phyloP scores from a whole-genome alignment of 352 stramenopile species.

The Phytopythium delawarense region DNA sequence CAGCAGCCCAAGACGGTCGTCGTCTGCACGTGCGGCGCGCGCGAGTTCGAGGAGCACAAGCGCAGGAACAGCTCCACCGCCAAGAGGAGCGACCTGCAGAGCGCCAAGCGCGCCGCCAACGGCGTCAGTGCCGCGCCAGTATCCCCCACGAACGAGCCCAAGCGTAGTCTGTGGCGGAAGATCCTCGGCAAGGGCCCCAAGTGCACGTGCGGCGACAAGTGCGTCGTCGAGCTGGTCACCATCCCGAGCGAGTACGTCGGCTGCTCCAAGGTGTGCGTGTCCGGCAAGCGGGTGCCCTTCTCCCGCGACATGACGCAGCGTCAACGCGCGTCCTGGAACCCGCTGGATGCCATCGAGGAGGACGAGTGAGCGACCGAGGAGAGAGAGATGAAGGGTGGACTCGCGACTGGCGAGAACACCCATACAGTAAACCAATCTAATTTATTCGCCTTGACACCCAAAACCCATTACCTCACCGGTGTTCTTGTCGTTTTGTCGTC shows the following conservation, averaged over 20 bases:
- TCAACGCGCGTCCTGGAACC: constrained; percentile 32
- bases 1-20: constrained; percentile 2
- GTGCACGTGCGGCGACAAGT: constrained; percentile 31
- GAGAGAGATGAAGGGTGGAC: not conserved
- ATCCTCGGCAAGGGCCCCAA: constrained; percentile 50
- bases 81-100: constrained; percentile 10
- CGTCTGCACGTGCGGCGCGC: constrained; percentile 32
- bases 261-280: constrained; percentile 32
- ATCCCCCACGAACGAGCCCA: constrained; percentile 15
- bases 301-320: constrained; percentile 48
- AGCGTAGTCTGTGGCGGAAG: constrained; percentile 57
- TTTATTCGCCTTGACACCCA: not conserved
- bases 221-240: constrained; percentile 18
- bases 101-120: constrained; percentile 23
- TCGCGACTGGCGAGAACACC: not conserved
- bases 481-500: too few species aligned
- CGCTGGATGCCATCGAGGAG: constrained; percentile 47
- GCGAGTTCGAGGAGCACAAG: constrained; percentile 21
- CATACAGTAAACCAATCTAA: not conserved
- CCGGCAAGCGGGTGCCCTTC: constrained; percentile 47
- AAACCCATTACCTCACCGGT: too few species aligned
- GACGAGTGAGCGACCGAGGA: constrained; percentile 6
- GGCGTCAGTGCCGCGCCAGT: constrained; percentile 2
- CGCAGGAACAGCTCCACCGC: constrained; percentile 1
- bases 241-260: constrained; percentile 48